These are phyloP conservation scores for Aspergillus tubingensis DNA, from an alignment of 2,329 filamentous ascomycete genomes.

Conservation along the genomic window DNA sequence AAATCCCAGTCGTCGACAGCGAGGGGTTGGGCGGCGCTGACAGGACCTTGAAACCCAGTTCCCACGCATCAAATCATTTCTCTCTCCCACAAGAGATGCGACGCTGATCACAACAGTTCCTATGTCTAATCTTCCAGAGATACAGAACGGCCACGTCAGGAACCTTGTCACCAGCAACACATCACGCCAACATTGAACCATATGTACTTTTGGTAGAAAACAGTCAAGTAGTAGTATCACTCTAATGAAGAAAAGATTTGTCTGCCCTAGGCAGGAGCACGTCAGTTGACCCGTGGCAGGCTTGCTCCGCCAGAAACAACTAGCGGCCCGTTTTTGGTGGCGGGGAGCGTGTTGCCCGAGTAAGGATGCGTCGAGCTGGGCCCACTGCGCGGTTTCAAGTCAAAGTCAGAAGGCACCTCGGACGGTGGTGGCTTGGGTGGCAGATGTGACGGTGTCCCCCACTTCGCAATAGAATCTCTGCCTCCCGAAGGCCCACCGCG, in stretches of 20 bases:
- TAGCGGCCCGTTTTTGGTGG: conserved; percentile 37
- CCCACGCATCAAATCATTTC: not conserved
- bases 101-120: not conserved
- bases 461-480: conserved; percentile 50
- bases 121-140: conserved; percentile 1
- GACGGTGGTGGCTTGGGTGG: conserved; percentile 55
- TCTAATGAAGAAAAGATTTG: not conserved
- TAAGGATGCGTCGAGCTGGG: conserved; percentile 25
- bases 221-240: not conserved
- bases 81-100: not conserved
- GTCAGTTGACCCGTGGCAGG: conserved; percentile 32
- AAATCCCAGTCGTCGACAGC: not conserved
- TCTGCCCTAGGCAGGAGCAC: not conserved
- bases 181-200: not conserved
- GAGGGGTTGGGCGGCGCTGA: not conserved
- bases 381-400: conserved; percentile 38
- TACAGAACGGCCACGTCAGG: not conserved
- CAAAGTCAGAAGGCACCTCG: conserved; percentile 45
- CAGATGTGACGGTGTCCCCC: conserved; percentile 53
- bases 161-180: not conserved
- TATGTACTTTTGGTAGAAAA: conserved; percentile 5
- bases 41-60: not conserved
- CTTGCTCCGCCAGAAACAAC: conserved; percentile 41
- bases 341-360: conserved; percentile 24
- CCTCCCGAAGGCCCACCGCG: conserved; percentile 25